Conservation (phyloP, 73 alveolate species). For the Stentor roeselii region DNA sequence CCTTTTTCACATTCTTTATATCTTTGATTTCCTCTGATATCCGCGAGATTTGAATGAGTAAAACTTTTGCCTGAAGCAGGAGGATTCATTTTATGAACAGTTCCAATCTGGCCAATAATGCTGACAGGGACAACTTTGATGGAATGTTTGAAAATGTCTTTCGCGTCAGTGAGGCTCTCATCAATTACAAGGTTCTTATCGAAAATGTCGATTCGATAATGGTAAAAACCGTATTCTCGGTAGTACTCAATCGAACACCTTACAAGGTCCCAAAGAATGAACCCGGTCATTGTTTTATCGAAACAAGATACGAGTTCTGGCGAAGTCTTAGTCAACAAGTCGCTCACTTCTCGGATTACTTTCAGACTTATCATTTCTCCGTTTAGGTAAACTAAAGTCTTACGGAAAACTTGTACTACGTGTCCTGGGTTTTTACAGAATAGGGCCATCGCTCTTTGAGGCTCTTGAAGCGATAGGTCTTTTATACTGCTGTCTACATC, state of each 20-base stretch:
- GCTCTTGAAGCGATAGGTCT: not conserved
- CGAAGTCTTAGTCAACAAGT: not conserved
- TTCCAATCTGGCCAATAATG: no score
- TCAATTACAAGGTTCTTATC: not conserved
- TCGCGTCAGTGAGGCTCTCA: no score
- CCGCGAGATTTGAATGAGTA: no score
- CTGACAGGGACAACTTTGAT: no score
- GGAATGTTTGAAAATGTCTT: no score
- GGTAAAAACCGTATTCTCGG: not conserved
- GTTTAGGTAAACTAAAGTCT: not conserved
- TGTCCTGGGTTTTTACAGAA: not conserved
- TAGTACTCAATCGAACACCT: not conserved
- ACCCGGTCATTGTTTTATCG: not conserved
- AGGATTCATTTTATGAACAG: no score
- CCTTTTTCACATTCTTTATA: no score
- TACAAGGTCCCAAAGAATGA: not conserved
- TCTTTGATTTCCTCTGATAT: no score
- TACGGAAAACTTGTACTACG: not conserved
- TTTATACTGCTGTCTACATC: not conserved
- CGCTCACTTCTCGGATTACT: not conserved
- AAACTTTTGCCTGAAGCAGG: no score
- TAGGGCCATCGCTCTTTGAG: not conserved
- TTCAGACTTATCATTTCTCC: not conserved
- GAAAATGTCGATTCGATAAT: not conserved
- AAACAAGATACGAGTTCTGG: not conserved